Evolutionary conservation across 2,329 filamentous ascomycete species (phyloP).

Genomic region (Ophiostoma sp.): DNA sequence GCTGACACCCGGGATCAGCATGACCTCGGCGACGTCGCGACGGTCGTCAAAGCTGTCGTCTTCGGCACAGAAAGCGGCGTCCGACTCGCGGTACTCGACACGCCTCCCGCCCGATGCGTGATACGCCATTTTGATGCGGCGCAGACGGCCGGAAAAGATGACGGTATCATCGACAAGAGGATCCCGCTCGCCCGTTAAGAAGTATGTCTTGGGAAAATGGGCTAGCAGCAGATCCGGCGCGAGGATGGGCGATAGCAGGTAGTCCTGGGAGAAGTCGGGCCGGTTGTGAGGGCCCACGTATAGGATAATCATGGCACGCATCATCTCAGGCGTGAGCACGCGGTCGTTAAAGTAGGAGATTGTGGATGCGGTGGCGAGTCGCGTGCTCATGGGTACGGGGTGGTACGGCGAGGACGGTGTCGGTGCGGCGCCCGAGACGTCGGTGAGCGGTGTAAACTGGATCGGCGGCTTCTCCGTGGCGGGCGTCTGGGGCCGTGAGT

Average conservation of each 20-base stretch:
- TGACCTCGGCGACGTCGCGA: constrained; percentile 68
- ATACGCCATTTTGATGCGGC: constrained; percentile 64
- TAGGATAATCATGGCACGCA: constrained; percentile 97
- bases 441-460: not conserved
- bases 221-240: constrained; percentile 79
- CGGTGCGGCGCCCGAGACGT: constrained; percentile 14
- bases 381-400: constrained; percentile 62
- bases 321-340: constrained; percentile 93
- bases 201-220: constrained; percentile 89
- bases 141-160: constrained; percentile 85
- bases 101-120: constrained; percentile 47
- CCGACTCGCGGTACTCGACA: constrained; percentile 43
- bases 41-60: constrained; percentile 56
- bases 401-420: constrained; percentile 43
- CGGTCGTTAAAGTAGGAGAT: constrained; percentile 98
- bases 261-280: constrained; percentile 88
- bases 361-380: constrained; percentile 93
- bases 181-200: constrained; percentile 90
- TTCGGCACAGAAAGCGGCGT: constrained; percentile 35
- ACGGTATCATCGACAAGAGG: constrained; percentile 95
- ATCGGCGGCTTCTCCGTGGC: not conserved
- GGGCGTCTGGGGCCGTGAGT: constrained; percentile 15
- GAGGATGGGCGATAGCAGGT: constrained; percentile 80
- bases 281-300: constrained; percentile 92
- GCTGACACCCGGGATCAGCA: constrained; percentile 78